Evolutionary conservation across 1,139 yeast genomes (phyloP), one percentile per base, ranked within the genome.

Genomic region (Scheffersomyces quercinus): DNA sequence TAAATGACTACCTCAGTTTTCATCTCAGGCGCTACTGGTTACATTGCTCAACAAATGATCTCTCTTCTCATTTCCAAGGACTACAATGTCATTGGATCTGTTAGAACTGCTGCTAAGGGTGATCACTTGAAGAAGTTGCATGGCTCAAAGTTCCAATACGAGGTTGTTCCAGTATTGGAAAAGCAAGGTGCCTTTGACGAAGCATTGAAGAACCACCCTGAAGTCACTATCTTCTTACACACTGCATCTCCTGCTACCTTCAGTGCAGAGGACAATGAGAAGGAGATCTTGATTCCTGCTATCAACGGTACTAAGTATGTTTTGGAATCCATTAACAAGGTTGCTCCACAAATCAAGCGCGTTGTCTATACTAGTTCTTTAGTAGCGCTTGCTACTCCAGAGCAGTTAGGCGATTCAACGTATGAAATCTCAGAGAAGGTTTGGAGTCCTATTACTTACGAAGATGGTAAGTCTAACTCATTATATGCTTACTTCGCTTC

Each of bases 11-110:
- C 40, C 16, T 46, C 58, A n/a, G 67, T 67, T 28, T 66, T 69
- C 39, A 68, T 72, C 13, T 60, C 75, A n/a, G 76, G 77, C 14
- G 76, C 73, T 29, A 60, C 68, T 26, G 75, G 76, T 2, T 70
- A 59, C 47, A 64, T 71, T 44, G 75, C 74, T 12, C 60, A 59
- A 44, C 63, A 62, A 20, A 20, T 8, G 2, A 20, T 20, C 8
- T 5, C 26, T 3, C 50, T 45, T 28, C 60, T 65, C 31, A 35
- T 68, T 29, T 53, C 50, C 3, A 49, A 60, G 33, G 64, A 62
- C 10, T 67, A 69, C 51, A 48, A 49, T 12, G 75, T 71, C 2
- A 51, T 68, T 20, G 75, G 74, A 6, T 52, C 72, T 2, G 75
- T 68, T 9, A 60, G 77, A 56, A 55, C 71, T 4, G 47, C 49